A percentile compares a stretch with the other conserved stretches of the same genome.
Evolutionary conservation across 805 yeast species (phyloP).

Genomic region (Metschnikowia arizonensis): DNA sequence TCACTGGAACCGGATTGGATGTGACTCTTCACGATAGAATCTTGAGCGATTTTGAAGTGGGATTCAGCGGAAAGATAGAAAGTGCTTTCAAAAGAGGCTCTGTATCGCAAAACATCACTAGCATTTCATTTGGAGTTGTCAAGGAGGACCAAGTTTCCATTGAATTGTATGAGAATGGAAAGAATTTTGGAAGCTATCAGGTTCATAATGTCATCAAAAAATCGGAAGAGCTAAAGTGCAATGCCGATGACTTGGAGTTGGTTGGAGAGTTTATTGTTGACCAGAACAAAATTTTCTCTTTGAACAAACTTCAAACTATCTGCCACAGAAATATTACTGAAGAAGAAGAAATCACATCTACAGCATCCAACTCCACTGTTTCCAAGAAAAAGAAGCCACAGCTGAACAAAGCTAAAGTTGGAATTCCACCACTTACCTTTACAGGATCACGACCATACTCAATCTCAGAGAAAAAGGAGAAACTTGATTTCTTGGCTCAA

Average conservation of each 20-base stretch:
- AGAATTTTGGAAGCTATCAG: slow-evolving; percentile 26
- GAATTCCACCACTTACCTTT: slow-evolving; percentile 48
- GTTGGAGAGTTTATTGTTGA: slow-evolving; percentile 44
- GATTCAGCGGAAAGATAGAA: slow-evolving; percentile 21
- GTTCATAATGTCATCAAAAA: slow-evolving; percentile 25
- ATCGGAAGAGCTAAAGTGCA: slow-evolving; percentile 40
- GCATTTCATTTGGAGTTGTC: slow-evolving; percentile 36
- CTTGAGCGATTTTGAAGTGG: slow-evolving; percentile 44
- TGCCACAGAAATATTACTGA: slow-evolving; percentile 29
- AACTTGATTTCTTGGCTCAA: slow-evolving; percentile 46
- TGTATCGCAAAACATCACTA: slow-evolving; percentile 27
- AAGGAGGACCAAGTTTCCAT: slow-evolving; percentile 27
- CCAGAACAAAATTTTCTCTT: slow-evolving; percentile 46
- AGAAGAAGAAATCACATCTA: slow-evolving; percentile 12
- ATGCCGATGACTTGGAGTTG: slow-evolving; percentile 23
- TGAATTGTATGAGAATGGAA: slow-evolving; percentile 38
- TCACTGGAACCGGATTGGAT: slow-evolving; percentile 50
- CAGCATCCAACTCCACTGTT: slow-evolving; percentile 12
- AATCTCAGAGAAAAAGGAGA: slow-evolving; percentile 38
- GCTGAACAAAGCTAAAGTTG: slow-evolving; percentile 22
- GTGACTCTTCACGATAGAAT: slow-evolving; percentile 57
- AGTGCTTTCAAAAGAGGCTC: slow-evolving; percentile 49
- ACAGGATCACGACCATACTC: slow-evolving; percentile 31
- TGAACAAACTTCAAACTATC: slow-evolving; percentile 42
- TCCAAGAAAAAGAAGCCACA: slow-evolving; percentile 17